phyloP scores from a whole-genome alignment of 2,329 filamentous ascomycete genomes.

The Fusarium acutatum region DNA sequence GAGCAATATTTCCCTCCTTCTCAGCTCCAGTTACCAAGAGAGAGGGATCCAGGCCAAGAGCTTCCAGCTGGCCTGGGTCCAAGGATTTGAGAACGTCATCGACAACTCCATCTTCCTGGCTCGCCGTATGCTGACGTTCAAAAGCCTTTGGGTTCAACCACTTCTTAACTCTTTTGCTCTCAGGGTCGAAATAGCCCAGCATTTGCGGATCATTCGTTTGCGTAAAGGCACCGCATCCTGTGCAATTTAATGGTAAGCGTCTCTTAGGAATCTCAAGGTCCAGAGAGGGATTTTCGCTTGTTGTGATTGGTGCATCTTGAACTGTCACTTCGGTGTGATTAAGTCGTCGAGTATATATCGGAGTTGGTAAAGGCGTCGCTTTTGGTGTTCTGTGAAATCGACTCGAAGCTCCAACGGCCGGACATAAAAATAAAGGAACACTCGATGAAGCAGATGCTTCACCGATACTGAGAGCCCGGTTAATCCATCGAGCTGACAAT shows the following conservation, averaged over 20 bases:
- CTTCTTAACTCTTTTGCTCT: constrained; percentile 59
- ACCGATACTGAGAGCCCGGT: constrained; percentile 52
- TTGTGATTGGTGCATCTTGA: background rate
- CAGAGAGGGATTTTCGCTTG: background rate
- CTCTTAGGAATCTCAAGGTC: constrained; percentile 8
- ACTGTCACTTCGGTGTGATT: constrained; percentile 41
- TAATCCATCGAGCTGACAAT: constrained; percentile 54
- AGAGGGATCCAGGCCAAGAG: constrained; percentile 57
- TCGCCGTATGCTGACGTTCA: constrained; percentile 20
- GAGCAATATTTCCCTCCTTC: constrained; percentile 26
- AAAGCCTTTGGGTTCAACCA: constrained; percentile 49
- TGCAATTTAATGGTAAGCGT: constrained; percentile 65
- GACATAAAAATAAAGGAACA: constrained; percentile 60
- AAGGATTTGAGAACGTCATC: constrained; percentile 55
- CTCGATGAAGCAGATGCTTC: constrained; percentile 49
- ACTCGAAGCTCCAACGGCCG: constrained; percentile 47
- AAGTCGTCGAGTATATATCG: constrained; percentile 34
- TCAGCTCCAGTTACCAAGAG: constrained; percentile 47
- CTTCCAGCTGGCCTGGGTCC: constrained; percentile 52
- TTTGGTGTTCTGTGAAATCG: constrained; percentile 15
- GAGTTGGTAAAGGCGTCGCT: constrained; percentile 10
- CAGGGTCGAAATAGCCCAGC: constrained; percentile 65
- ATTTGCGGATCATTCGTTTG: constrained; percentile 62
- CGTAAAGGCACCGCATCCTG: constrained; percentile 71
- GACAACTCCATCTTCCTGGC: constrained; percentile 57